Percentiles rank a stretch among this genome's conserved stretches.
These are phyloP conservation scores for Takakia lepidozioides DNA, from an alignment of 225 moss, liverwort and hornwort genomes.

Conservation along the genomic window DNA sequence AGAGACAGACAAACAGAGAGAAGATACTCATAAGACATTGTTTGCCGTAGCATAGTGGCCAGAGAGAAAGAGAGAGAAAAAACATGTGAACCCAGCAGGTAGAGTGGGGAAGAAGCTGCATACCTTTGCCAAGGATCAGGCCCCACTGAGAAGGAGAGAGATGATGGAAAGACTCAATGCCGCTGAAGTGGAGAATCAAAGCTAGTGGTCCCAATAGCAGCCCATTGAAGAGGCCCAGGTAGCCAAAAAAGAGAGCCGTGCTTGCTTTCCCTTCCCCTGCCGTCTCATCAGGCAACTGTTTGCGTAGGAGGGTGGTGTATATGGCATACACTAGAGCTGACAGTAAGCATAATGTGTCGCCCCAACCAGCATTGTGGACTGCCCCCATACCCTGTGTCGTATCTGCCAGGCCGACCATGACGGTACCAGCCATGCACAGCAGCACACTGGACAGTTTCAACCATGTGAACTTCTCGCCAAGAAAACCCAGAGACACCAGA, in stretches of 20 bases:
- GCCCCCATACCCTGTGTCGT: constrained; percentile 22
- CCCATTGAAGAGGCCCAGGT: constrained; percentile 81
- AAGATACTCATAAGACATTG: too few relatives aligned
- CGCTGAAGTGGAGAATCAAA: constrained; percentile 55
- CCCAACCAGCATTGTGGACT: constrained; percentile 39
- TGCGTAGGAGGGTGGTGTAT: constrained; percentile 53
- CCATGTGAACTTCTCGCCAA: constrained; percentile 80
- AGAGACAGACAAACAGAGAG: too few relatives aligned
- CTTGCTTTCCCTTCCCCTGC: constrained; percentile 57
- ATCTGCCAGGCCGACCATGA: constrained; percentile 70
- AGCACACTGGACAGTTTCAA: constrained; percentile 62
- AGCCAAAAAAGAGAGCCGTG: constrained; percentile 83
- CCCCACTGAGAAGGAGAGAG: constrained; percentile 54
- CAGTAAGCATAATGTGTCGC: constrained; percentile 60
- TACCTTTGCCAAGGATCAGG: constrained; percentile 73
- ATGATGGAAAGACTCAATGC: constrained; percentile 50
- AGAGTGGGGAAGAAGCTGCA: too few relatives aligned
- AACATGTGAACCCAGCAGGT: too few relatives aligned
- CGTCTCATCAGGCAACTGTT: constrained; percentile 37
- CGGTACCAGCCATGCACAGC: constrained; percentile 77
- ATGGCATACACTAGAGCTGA: constrained; percentile 68
- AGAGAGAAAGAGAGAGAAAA: too few relatives aligned
- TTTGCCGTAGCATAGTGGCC: too few relatives aligned
- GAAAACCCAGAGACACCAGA: constrained; percentile 44
- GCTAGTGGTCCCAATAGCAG: constrained; percentile 62